These are phyloP conservation scores for Peniophora sp. DNA, from an alignment of 1,284 basidiomycete genomes.

Conservation along the genomic window DNA sequence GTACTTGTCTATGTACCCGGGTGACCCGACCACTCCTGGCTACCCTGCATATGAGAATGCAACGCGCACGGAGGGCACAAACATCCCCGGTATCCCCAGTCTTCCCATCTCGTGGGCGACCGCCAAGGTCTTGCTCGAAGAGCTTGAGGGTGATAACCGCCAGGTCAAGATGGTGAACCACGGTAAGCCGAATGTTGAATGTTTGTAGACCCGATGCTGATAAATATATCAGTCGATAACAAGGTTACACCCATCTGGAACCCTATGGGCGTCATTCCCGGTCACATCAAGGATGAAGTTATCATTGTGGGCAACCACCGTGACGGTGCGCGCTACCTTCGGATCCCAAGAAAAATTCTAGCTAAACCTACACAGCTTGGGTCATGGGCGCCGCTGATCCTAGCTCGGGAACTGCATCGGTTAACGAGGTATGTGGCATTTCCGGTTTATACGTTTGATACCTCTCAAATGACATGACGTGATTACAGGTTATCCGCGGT, in stretches of 20 bases:
- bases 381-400: constrained; percentile 84
- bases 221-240: constrained; percentile 46
- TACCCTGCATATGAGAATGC: constrained; percentile 82
- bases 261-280: constrained; percentile 85
- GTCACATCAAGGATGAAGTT: constrained; percentile 81
- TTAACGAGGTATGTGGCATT: no score
- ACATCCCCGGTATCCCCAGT: constrained; percentile 80
- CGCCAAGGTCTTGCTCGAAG: constrained; percentile 51
- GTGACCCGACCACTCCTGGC: constrained; percentile 84
- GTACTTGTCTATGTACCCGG: constrained; percentile 75
- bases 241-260: constrained; percentile 84
- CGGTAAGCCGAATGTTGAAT: constrained; percentile 33
- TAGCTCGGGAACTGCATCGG: constrained; percentile 79
- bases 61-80: constrained; percentile 58
- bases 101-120: constrained; percentile 71
- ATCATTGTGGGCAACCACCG: constrained; percentile 83
- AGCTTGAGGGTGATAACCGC: constrained; percentile 44
- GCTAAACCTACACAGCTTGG: constrained; percentile 14
- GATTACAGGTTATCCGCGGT: constrained; percentile 78
- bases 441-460: no score
- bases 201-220: constrained; percentile 6
- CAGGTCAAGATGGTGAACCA: constrained; percentile 56
- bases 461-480: no score
- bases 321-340: no score
- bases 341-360: neutral